A percentile compares a stretch with the other conserved stretches of the same genome.
phyloP scores from a whole-genome alignment of 495 filamentous ascomycete species.

The Usnea hakonensis region DNA sequence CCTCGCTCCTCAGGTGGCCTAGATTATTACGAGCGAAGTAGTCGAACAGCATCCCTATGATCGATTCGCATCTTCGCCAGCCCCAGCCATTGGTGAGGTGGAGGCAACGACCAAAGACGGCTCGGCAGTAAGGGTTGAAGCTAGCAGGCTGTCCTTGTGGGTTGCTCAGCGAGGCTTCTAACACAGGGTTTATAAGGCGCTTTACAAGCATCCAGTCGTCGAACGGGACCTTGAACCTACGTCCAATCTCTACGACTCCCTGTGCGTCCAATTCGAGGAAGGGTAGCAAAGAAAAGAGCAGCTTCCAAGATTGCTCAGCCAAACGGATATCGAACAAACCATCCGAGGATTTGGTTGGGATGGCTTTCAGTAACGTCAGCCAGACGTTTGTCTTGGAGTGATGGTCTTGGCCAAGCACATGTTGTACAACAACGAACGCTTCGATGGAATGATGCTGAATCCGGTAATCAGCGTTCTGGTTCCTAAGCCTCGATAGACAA shows the following conservation, averaged over 20 bases:
- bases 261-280: constrained; percentile 63
- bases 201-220: constrained; percentile 74
- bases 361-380: constrained; percentile 45
- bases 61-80: constrained; percentile 70
- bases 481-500: neutral
- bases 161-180: constrained; percentile 56
- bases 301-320: constrained; percentile 66
- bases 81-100: constrained; percentile 74
- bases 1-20: constrained; percentile 67
- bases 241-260: constrained; percentile 53
- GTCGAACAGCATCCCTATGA: constrained; percentile 78
- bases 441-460: constrained; percentile 54
- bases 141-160: constrained; percentile 46
- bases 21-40: constrained; percentile 77
- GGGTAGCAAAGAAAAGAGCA: constrained; percentile 68
- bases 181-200: constrained; percentile 53
- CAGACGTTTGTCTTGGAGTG: constrained; percentile 48
- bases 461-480: constrained; percentile 43
- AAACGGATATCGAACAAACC: constrained; percentile 37
- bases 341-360: neutral
- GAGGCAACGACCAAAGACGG: constrained; percentile 67
- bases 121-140: constrained; percentile 75
- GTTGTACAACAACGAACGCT: constrained; percentile 58
- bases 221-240: constrained; percentile 42
- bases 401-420: constrained; percentile 43